phyloP scores from a whole-genome alignment of 345 rosid genomes.

The Eucalyptus sp. region DNA sequence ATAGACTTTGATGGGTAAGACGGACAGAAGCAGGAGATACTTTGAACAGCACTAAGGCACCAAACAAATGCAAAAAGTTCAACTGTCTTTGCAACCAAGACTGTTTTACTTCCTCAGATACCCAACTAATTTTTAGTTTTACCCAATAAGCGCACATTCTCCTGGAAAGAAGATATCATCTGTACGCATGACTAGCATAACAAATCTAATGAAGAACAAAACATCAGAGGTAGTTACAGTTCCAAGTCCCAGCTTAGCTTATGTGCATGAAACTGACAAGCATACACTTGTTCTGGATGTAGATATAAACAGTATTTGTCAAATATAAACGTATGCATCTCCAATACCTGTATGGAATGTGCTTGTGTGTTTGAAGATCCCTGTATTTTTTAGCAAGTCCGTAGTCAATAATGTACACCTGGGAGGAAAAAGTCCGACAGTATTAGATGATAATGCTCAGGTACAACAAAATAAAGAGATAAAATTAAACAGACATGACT shows the following conservation, averaged over 20 bases:
- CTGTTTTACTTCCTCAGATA: background rate
- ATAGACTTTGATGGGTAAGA: background rate
- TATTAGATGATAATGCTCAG: background rate
- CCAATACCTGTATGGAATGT: conserved; percentile 65
- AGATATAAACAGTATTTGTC: background rate
- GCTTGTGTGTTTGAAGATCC: conserved; percentile 83
- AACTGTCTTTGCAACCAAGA: background rate
- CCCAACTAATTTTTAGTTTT: background rate
- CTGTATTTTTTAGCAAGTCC: conserved; percentile 90
- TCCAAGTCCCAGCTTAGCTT: background rate
- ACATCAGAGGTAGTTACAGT: background rate
- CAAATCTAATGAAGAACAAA: background rate
- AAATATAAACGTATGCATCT: background rate
- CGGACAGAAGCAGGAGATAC: background rate
- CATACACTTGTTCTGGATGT: background rate
- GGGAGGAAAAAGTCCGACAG: background rate
- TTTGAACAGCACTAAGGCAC: background rate
- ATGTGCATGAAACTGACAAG: background rate
- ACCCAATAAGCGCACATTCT: background rate
- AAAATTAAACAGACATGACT: background rate
- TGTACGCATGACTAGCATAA: background rate
- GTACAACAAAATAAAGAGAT: background rate
- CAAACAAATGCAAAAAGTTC: background rate
- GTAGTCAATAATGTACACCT: conserved; percentile 78
- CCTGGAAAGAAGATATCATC: background rate